phyloP scores from a whole-genome alignment of 2,329 filamentous ascomycete genomes.

The Scedosporium dehoogii region DNA sequence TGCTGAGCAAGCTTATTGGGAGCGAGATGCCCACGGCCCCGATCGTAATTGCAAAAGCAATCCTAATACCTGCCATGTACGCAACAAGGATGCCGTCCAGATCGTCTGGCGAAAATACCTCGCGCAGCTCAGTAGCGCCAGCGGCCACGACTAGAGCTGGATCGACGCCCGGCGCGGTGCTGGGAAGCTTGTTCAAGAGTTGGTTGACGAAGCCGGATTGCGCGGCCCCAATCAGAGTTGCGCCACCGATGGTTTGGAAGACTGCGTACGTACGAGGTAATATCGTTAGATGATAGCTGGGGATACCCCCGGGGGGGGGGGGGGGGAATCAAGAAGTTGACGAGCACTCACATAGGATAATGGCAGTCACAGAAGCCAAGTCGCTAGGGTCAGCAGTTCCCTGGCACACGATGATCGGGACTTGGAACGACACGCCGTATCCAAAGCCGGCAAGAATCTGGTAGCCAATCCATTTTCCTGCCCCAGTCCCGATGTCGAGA shows the following conservation, averaged over 20 bases:
- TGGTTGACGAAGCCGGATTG: slow-evolving; percentile 37
- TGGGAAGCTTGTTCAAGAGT: slow-evolving; percentile 24
- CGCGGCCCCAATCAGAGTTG: slow-evolving; percentile 37
- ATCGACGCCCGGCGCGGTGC: slow-evolving; percentile 25
- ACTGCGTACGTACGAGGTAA: slow-evolving; percentile 15
- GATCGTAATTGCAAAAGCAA: slow-evolving; percentile 47
- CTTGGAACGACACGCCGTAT: slow-evolving; percentile 33
- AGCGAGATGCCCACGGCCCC: slow-evolving; percentile 34
- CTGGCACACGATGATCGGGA: slow-evolving; percentile 41
- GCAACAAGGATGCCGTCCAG: slow-evolving; percentile 44
- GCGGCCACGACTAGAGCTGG: slow-evolving; percentile 26
- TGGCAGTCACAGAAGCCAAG: slow-evolving; percentile 35
- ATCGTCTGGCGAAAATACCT: slow-evolving; percentile 34
- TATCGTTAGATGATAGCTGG: slow-evolving; percentile 8
- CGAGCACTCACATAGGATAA: slow-evolving; percentile 29
- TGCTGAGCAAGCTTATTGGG: slow-evolving; percentile 21
- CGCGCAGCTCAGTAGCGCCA: slow-evolving; percentile 46
- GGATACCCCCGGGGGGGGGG: too few relatives aligned
- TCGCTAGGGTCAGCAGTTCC: slow-evolving; percentile 28
- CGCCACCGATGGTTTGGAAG: slow-evolving; percentile 40
- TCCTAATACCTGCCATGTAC: slow-evolving; percentile 56
- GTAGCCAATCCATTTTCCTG: slow-evolving; percentile 41
- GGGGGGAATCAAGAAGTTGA: background rate
- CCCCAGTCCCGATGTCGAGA: slow-evolving; percentile 25
- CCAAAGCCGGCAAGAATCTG: slow-evolving; percentile 41